Percentiles rank a stretch among this genome's conserved stretches.
Evolutionary conservation across 371 early-diverging fungal genomes (phyloP).

Genomic region (Apophysomyces ossiformis): DNA sequence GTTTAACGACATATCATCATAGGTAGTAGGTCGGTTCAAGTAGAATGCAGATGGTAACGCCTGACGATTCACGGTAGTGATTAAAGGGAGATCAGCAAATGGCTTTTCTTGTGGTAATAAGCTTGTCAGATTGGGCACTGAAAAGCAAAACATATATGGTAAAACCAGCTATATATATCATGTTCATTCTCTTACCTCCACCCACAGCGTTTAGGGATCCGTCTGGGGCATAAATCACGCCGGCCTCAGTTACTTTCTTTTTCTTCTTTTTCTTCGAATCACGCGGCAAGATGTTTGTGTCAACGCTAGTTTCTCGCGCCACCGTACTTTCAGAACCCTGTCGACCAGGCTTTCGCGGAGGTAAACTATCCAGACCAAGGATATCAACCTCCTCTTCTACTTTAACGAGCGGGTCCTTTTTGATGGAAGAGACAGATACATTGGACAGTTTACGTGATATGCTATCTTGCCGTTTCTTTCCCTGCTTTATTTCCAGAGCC

Average conservation of each 20-base stretch:
- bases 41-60: constrained; percentile 53
- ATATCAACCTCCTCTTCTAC: constrained; percentile 60
- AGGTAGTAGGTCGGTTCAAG: constrained; percentile 27
- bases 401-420: constrained; percentile 36
- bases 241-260: constrained; percentile 49
- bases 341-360: constrained; percentile 34
- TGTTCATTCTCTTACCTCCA: constrained; percentile 31
- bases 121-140: constrained; percentile 30
- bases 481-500: constrained; percentile 11
- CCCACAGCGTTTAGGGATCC: constrained; percentile 48
- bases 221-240: constrained; percentile 49
- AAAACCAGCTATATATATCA: constrained; percentile 4
- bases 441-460: constrained; percentile 13
- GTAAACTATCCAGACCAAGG: constrained; percentile 45
- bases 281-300: constrained; percentile 30
- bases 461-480: constrained; percentile 10
- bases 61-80: constrained; percentile 44
- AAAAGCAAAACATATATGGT: constrained; percentile 1
- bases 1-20: constrained; percentile 44
- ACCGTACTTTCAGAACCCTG: constrained; percentile 29
- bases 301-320: constrained; percentile 33
- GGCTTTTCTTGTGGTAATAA: constrained; percentile 31
- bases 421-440: constrained; percentile 2
- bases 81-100: constrained; percentile 42
- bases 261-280: constrained; percentile 48